Evolutionary conservation across 2,329 filamentous ascomycete genomes (phyloP).

Genomic region (Gnomoniopsis smithogilvyi): DNA sequence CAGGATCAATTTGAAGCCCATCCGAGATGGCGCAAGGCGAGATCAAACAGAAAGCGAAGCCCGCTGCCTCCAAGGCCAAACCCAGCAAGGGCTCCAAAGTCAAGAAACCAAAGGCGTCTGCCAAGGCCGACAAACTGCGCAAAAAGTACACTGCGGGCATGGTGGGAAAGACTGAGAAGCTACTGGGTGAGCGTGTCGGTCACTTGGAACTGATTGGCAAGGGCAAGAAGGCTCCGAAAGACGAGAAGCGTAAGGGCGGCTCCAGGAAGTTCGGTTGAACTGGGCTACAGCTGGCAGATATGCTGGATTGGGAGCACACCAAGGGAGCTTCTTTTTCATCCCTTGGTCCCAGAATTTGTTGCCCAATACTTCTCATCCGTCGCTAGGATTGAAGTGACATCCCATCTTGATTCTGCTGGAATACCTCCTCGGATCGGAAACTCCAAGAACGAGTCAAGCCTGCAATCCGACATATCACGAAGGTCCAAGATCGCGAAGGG

Average conservation of each 20-base stretch:
- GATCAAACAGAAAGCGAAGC: conserved; percentile 44
- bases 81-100: conserved; percentile 39
- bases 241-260: conserved; percentile 40
- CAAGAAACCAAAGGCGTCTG: conserved; percentile 33
- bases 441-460: background rate
- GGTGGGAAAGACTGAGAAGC: conserved; percentile 51
- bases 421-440: background rate
- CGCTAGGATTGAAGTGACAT: background rate
- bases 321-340: background rate
- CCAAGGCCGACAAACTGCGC: conserved; percentile 48
- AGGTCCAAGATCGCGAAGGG: background rate
- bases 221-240: conserved; percentile 44
- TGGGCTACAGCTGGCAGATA: background rate
- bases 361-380: background rate
- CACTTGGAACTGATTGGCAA: conserved; percentile 59
- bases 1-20: background rate
- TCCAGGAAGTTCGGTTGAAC: conserved; percentile 54
- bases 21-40: conserved; percentile 51
- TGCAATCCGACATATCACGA: background rate
- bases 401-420: background rate
- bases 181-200: conserved; percentile 57
- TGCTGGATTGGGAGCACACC: background rate
- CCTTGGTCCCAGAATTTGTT: background rate
- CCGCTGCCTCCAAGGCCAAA: conserved; percentile 41
- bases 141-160: conserved; percentile 55